Conservation (phyloP, 805 yeast genomes). For the Saturnispora mendoncae region DNA sequence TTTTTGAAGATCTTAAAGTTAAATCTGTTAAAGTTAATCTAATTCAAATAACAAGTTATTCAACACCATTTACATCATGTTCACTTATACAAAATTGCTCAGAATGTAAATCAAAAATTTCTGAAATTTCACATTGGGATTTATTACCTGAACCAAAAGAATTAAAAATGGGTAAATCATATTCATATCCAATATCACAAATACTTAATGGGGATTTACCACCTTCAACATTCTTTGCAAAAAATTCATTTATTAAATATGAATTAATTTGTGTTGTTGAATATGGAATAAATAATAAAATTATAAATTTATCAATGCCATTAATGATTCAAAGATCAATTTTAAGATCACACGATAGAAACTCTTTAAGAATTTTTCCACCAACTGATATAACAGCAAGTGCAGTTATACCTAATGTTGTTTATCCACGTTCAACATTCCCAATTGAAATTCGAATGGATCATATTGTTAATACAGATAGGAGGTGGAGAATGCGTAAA, state of each 20-base stretch:
- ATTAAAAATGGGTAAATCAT: constrained; percentile 54
- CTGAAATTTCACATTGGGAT: constrained; percentile 81
- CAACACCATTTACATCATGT: constrained; percentile 55
- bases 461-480: constrained; percentile 48
- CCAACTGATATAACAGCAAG: constrained; percentile 88
- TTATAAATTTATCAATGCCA: constrained; percentile 47
- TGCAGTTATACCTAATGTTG: constrained; percentile 80
- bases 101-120: constrained; percentile 45
- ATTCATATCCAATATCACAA: constrained; percentile 88
- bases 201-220: constrained; percentile 83
- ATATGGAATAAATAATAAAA: constrained; percentile 26
- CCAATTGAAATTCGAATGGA: constrained; percentile 78
- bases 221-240: constrained; percentile 62
- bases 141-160: constrained; percentile 51
- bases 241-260: constrained; percentile 53
- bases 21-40: constrained; percentile 54
- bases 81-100: constrained; percentile 41
- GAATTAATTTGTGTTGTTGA: constrained; percentile 57
- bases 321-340: constrained; percentile 69
- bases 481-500: constrained; percentile 89
- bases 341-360: constrained; percentile 72
- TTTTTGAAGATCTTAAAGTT: constrained; percentile 42
- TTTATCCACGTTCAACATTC: constrained; percentile 80
- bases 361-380: constrained; percentile 85
- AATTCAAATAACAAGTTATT: constrained; percentile 60